These are phyloP conservation scores for Handroanthus guayacan DNA, from an alignment of 257 asterid genomes.

Conservation along the genomic window DNA sequence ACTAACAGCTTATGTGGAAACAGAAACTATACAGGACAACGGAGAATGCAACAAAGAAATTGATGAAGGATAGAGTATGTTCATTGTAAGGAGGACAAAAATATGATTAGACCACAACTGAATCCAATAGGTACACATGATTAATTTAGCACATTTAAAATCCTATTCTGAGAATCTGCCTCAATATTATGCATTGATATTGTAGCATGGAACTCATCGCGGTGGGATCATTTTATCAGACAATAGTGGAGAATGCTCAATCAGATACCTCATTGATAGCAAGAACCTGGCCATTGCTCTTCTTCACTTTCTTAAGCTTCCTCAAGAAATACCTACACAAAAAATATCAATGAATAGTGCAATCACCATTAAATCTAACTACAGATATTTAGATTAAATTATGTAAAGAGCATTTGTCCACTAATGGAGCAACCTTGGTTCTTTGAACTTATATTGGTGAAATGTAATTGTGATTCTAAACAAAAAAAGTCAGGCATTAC, in stretches of 20 bases:
- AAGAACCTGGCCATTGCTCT: conserved; percentile 87
- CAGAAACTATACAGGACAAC: not conserved
- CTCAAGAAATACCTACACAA: conserved; percentile 82
- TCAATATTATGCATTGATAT: not conserved
- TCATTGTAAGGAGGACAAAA: not conserved
- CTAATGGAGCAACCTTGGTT: too few relatives aligned
- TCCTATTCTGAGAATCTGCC: not conserved
- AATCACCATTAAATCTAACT: not conserved
- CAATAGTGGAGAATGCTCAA: not conserved
- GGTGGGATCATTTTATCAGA: not conserved
- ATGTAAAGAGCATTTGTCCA: not conserved
- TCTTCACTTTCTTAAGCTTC: conserved; percentile 90
- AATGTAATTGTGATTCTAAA: not conserved
- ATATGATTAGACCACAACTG: not conserved
- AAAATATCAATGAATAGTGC: not conserved
- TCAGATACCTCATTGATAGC: conserved; percentile 82
- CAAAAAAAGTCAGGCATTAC: not conserved
- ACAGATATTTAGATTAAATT: not conserved
- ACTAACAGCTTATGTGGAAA: not conserved
- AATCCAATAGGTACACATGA: not conserved
- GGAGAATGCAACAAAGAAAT: not conserved
- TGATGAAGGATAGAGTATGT: not conserved
- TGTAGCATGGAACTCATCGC: not conserved
- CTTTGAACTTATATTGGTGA: too few relatives aligned
- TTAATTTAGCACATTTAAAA: not conserved